Percentiles rank a stretch among this genome's conserved stretches.
Conservation (phyloP, 2,329 filamentous ascomycete species). For the Colletotrichum costaricense region DNA sequence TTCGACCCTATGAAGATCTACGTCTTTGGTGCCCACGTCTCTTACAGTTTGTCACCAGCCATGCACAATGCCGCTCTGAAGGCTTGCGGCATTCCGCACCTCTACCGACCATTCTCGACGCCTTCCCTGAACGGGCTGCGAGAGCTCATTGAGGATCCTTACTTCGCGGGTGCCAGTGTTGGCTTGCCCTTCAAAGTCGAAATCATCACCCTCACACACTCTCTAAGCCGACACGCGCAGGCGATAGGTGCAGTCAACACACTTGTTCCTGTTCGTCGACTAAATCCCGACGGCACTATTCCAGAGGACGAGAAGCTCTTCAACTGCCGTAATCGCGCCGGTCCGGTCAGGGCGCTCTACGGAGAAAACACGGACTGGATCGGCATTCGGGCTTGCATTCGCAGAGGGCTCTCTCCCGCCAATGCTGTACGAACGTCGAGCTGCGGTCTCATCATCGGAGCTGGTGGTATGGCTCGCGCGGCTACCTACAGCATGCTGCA, state of each 20-base stretch:
- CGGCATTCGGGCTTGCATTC: slow-evolving; percentile 79
- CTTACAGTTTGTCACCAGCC: slow-evolving; percentile 79
- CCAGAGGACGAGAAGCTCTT: slow-evolving; percentile 65
- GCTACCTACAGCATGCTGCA: slow-evolving; percentile 84
- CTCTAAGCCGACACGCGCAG: slow-evolving; percentile 77
- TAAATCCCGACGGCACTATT: slow-evolving; percentile 67
- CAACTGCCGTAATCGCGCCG: slow-evolving; percentile 70
- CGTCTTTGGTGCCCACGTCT: slow-evolving; percentile 78
- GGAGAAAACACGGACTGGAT: slow-evolving; percentile 89
- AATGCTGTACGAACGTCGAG: slow-evolving; percentile 69
- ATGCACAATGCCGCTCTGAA: slow-evolving; percentile 81
- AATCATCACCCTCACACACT: slow-evolving; percentile 75
- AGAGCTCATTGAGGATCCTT: slow-evolving; percentile 70
- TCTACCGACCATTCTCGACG: slow-evolving; percentile 74
- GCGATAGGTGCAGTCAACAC: slow-evolving; percentile 84
- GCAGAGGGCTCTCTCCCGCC: slow-evolving; percentile 78
- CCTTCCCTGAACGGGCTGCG: slow-evolving; percentile 71
- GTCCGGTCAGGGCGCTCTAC: slow-evolving; percentile 76
- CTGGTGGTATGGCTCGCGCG: slow-evolving; percentile 81
- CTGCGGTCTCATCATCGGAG: slow-evolving; percentile 71
- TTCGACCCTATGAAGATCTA: slow-evolving; percentile 78
- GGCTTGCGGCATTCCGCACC: slow-evolving; percentile 75
- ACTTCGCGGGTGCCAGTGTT: slow-evolving; percentile 79
- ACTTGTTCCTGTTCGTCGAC: slow-evolving; percentile 74
- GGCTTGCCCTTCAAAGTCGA: slow-evolving; percentile 82